Evolutionary conservation across 2,329 filamentous ascomycete species (phyloP).

Genomic region (Fusarium phyllophilum): DNA sequence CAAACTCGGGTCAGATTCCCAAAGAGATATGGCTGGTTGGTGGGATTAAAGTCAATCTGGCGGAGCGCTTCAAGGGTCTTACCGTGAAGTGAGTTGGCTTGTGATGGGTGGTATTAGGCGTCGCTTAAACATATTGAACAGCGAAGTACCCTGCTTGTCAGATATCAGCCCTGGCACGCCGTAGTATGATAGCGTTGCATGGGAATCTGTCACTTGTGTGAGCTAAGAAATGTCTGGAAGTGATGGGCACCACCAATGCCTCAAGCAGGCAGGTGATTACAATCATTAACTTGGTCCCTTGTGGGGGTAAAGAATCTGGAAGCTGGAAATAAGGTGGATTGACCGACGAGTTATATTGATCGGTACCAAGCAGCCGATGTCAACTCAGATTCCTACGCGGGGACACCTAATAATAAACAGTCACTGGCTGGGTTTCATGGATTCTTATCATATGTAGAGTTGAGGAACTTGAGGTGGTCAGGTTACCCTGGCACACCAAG

Average conservation of each 20-base stretch:
- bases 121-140: slow-evolving; percentile 25
- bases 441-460: slow-evolving; percentile 9
- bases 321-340: slow-evolving; percentile 20
- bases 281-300: slow-evolving; percentile 3
- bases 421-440: neutral
- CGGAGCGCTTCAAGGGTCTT: slow-evolving; percentile 22
- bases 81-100: slow-evolving; percentile 9
- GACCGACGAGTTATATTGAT: neutral
- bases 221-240: slow-evolving; percentile 29
- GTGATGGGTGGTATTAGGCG: neutral
- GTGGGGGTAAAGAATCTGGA: slow-evolving; percentile 11
- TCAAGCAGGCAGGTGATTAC: slow-evolving; percentile 5
- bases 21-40: slow-evolving; percentile 28
- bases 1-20: slow-evolving; percentile 31
- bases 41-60: slow-evolving; percentile 29
- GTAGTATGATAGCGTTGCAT: slow-evolving; percentile 35
- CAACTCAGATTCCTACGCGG: neutral
- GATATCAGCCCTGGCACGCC: slow-evolving; percentile 24
- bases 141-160: slow-evolving; percentile 29
- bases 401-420: neutral
- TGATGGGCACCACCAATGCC: slow-evolving; percentile 17
- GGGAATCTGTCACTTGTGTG: slow-evolving; percentile 39
- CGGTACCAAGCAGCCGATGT: slow-evolving; percentile 4
- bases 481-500: neutral
- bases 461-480: neutral